Percentiles rank a stretch among this genome's conserved stretches.
These are phyloP conservation scores for Amyloporia xantha DNA, from an alignment of 768 basidiomycete genomes.

Conservation along the genomic window DNA sequence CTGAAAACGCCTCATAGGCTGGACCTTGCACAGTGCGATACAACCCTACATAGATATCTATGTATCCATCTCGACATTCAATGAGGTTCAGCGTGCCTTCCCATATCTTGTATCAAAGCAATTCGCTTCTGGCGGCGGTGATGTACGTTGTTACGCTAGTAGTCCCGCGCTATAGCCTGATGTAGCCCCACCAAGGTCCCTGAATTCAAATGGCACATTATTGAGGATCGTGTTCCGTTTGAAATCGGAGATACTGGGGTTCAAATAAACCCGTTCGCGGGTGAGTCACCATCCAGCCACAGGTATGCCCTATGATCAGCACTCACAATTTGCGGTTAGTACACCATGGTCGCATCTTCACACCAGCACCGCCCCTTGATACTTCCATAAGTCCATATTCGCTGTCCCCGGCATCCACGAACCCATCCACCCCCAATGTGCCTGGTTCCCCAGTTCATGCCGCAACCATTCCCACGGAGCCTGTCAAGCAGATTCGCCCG, in stretches of 20 bases:
- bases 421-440: constrained; percentile 19
- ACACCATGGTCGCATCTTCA: constrained; percentile 67
- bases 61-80: constrained; percentile 55
- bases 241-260: constrained; percentile 62
- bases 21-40: constrained; percentile 63
- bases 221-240: constrained; percentile 62
- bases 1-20: constrained; percentile 37
- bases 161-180: background rate
- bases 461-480: constrained; percentile 4
- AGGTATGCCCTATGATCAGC: background rate
- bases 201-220: constrained; percentile 76
- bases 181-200: constrained; percentile 48
- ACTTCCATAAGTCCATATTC: constrained; percentile 35
- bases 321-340: constrained; percentile 33
- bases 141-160: constrained; percentile 38
- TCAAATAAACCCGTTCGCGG: constrained; percentile 56
- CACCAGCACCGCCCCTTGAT: constrained; percentile 30
- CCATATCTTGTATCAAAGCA: constrained; percentile 77
- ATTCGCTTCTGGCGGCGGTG: constrained; percentile 74
- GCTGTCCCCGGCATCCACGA: constrained; percentile 25
- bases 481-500: constrained; percentile 37
- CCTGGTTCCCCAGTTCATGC: constrained; percentile 15
- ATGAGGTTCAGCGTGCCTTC: constrained; percentile 62
- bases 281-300: constrained; percentile 29
- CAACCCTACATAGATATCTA: constrained; percentile 75